Evolutionary conservation across 176 grass and related monocot species (phyloP).

Genomic region (Ensete ventricosum): DNA sequence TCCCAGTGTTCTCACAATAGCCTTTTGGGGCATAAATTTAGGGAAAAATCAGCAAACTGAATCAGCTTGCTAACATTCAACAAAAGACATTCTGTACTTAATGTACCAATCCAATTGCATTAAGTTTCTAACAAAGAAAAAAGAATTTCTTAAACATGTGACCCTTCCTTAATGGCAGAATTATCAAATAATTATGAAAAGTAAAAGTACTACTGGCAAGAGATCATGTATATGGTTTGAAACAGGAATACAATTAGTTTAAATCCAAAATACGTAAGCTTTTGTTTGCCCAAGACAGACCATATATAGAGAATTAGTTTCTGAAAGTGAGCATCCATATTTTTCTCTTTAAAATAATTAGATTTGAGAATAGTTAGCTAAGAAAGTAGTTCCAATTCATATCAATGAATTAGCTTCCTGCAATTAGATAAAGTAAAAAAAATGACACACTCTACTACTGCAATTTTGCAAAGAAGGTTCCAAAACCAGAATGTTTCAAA

Average conservation of each 20-base stretch:
- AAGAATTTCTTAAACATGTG: background rate
- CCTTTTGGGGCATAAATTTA: too few species aligned
- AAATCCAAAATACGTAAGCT: background rate
- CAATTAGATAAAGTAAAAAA: background rate
- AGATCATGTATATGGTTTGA: background rate
- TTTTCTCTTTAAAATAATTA: background rate
- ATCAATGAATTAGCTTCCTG: background rate
- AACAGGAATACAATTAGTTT: background rate
- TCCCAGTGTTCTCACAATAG: too few species aligned
- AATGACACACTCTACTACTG: too few species aligned
- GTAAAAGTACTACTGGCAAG: background rate
- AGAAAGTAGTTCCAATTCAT: background rate
- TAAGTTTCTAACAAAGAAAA: too few species aligned
- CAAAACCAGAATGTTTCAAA: background rate
- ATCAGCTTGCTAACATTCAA: too few species aligned
- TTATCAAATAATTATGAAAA: background rate
- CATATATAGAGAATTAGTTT: background rate
- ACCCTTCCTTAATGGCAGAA: background rate
- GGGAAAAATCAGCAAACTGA: too few species aligned
- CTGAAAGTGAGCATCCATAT: background rate
- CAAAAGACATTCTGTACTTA: too few species aligned
- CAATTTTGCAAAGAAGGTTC: background rate
- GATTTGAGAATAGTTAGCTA: background rate
- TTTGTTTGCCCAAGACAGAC: background rate
- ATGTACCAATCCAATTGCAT: too few species aligned